A percentile compares a stretch with the other conserved stretches of the same genome.
These are phyloP conservation scores for Protomyces pachydermus DNA, from an alignment of 1,139 yeast genomes.

Conservation along the genomic window DNA sequence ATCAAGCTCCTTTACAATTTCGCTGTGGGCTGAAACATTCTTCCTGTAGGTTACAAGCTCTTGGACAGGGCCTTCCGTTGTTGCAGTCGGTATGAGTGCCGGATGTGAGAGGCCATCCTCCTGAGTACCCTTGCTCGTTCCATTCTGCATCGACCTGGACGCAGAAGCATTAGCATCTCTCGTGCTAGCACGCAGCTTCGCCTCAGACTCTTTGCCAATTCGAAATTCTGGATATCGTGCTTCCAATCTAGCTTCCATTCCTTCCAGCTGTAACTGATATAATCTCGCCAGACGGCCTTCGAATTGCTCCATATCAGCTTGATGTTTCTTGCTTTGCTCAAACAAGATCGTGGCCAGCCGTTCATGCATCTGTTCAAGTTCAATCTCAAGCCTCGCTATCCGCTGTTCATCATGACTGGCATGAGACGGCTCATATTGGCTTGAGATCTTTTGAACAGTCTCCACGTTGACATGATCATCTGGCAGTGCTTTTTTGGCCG, in stretches of 20 bases:
- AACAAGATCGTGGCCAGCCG: neutral
- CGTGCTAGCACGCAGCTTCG: neutral
- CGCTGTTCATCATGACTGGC: too few species aligned
- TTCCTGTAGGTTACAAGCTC: neutral
- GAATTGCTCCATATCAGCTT: constrained; percentile 3
- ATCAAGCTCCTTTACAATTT: neutral
- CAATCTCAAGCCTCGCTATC: neutral
- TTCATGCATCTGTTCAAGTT: constrained; percentile 1
- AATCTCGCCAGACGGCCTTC: neutral
- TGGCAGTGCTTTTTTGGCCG: too few species aligned
- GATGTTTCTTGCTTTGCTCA: constrained; percentile 1
- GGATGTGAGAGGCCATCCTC: neutral
- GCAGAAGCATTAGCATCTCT: too few species aligned
- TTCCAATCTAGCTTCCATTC: neutral
- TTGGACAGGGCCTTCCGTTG: neutral
- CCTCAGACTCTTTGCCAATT: neutral
- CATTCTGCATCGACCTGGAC: neutral
- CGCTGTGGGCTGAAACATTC: neutral
- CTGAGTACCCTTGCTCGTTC: neutral
- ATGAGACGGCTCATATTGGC: too few species aligned
- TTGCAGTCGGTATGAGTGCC: neutral
- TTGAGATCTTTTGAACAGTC: too few species aligned
- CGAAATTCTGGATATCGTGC: neutral
- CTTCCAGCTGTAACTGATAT: neutral
- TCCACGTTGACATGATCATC: too few species aligned